Base-by-base conservation (phyloP, 2,329 filamentous ascomycete species). In the Pseudogymnoascus sp. region DNA sequence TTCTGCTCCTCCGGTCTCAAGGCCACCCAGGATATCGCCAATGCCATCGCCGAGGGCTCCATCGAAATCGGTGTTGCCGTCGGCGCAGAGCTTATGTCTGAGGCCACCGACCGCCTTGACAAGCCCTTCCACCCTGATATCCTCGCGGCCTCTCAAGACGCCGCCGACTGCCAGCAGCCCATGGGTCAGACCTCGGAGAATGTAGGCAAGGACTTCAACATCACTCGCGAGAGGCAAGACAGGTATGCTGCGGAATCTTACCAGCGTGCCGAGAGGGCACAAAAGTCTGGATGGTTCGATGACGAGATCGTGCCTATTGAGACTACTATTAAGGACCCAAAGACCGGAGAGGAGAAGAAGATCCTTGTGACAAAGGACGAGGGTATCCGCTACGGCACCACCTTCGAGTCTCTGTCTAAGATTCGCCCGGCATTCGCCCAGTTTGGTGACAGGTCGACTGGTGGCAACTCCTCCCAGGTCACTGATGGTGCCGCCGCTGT, bases 111-210 rank as follows among this genome's bases (percentile, higher is more conserved):
- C 73, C 76, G 82, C 22, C 81, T 91, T 38, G 84, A 86, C 49
- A 76, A 84, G 66, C 87, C 89, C 3, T 94, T 97, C 76, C 87
- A 91, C 74, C 85, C 88, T 67, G 86, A 88, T 66, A 85, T 97
- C 64, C 78, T 90, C 78, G 69, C 78, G 82, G 71, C 89, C 83
- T 60, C 58, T 77, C 88, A 91, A 73, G 91, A 97, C 73, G 84
- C 91, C 0, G 76, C 76, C 55, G 93, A 97, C 78, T 94, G 92
- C 81, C 85, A 93, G 85, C 85, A 92, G 82, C 90, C 93, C 68
- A 99, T 99, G 94, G 94, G 94, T 22, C 95, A 96, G 84, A 99
- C 94, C 2, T 93, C 89, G 64, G 94, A 99, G 80, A 97, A 97
- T 73, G 92, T 99, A 28, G 91, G 88, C 69, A 85, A 85, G 58